Percentiles rank a stretch among this genome's conserved stretches.
Evolutionary conservation across 2,329 filamentous ascomycete genomes (phyloP).

Genomic region (Stemphylium beticola): DNA sequence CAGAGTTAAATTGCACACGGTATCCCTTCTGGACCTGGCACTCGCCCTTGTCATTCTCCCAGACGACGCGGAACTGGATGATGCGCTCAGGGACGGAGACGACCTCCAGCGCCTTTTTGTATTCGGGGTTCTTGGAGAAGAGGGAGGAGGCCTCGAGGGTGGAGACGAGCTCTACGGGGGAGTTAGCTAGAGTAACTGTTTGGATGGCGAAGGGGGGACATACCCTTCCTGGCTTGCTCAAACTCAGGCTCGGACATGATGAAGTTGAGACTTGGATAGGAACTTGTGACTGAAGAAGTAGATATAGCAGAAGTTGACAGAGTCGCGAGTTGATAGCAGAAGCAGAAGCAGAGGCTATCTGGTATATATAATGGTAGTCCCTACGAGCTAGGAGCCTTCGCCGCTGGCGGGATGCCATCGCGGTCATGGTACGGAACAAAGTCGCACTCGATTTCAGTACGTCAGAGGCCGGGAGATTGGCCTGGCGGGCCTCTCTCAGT

Average conservation of each 20-base stretch:
- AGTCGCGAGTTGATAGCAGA: slow-evolving; percentile 14
- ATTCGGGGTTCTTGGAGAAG: slow-evolving; percentile 93
- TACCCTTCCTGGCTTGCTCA: slow-evolving; percentile 97
- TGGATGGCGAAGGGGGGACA: slow-evolving; percentile 31
- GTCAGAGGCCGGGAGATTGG: slow-evolving; percentile 64
- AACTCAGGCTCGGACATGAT: slow-evolving; percentile 96
- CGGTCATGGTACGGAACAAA: slow-evolving; percentile 24
- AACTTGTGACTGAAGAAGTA: slow-evolving; percentile 3
- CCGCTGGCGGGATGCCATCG: slow-evolving; percentile 26
- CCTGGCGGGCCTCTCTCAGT: slow-evolving; percentile 69
- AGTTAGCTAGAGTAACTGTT: slow-evolving; percentile 15
- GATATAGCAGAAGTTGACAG: slow-evolving; percentile 8
- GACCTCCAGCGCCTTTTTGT: slow-evolving; percentile 86
- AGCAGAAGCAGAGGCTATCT: slow-evolving; percentile 16
- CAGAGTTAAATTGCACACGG: slow-evolving; percentile 98
- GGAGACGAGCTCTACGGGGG: slow-evolving; percentile 78
- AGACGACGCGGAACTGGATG: slow-evolving; percentile 96
- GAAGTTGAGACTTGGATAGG: slow-evolving; percentile 10
- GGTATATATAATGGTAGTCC: slow-evolving; percentile 41
- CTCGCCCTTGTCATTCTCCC: slow-evolving; percentile 91
- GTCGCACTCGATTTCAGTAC: slow-evolving; percentile 59
- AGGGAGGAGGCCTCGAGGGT: slow-evolving; percentile 93
- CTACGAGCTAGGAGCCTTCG: slow-evolving; percentile 18
- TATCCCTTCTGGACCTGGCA: slow-evolving; percentile 93
- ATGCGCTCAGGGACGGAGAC: slow-evolving; percentile 91